A percentile compares a stretch with the other conserved stretches of the same genome.
Evolutionary conservation across 345 rosid genomes (phyloP).

Genomic region (Moricandia arvensis): DNA sequence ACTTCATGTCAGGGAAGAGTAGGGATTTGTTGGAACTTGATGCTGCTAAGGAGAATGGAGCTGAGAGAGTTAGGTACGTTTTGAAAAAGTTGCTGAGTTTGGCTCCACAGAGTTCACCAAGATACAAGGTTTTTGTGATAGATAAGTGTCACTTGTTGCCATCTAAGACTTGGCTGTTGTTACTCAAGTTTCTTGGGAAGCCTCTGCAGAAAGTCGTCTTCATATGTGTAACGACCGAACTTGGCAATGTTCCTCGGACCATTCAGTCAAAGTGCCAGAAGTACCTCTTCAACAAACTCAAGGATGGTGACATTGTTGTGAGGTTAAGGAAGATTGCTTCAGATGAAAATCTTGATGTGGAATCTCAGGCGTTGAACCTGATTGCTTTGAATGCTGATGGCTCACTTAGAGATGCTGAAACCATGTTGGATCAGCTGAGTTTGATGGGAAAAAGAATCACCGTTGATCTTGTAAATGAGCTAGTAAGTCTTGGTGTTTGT

Average conservation of each 20-base stretch:
- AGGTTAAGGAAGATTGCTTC: conserved; percentile 62
- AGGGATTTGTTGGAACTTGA: conserved; percentile 68
- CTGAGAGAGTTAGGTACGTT: conserved; percentile 56
- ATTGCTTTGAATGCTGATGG: conserved; percentile 93
- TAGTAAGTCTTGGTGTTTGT: conserved; percentile 57
- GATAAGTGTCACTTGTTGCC: conserved; percentile 91
- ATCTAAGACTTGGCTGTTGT: conserved; percentile 73
- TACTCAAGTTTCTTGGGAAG: conserved; percentile 86
- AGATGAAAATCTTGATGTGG: conserved; percentile 79
- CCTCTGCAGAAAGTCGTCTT: conserved; percentile 68
- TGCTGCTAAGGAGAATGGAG: conserved; percentile 60
- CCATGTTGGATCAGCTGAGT: conserved; percentile 90
- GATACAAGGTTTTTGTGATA: conserved; percentile 69
- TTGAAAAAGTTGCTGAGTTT: conserved; percentile 52
- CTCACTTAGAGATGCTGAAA: conserved; percentile 94
- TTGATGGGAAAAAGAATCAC: conserved; percentile 86
- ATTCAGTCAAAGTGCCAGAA: conserved; percentile 88
- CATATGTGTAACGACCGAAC: conserved; percentile 74
- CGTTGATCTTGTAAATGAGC: conserved; percentile 76
- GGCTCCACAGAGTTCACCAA: conserved; percentile 48
- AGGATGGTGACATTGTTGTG: conserved; percentile 62
- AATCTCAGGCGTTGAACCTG: conserved; percentile 70
- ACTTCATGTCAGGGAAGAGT: conserved; percentile 62
- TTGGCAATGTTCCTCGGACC: conserved; percentile 80
- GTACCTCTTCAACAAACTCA: conserved; percentile 77